phyloP scores from a whole-genome alignment of 2,329 filamentous ascomycete species.

The Alternaria infectoria region DNA sequence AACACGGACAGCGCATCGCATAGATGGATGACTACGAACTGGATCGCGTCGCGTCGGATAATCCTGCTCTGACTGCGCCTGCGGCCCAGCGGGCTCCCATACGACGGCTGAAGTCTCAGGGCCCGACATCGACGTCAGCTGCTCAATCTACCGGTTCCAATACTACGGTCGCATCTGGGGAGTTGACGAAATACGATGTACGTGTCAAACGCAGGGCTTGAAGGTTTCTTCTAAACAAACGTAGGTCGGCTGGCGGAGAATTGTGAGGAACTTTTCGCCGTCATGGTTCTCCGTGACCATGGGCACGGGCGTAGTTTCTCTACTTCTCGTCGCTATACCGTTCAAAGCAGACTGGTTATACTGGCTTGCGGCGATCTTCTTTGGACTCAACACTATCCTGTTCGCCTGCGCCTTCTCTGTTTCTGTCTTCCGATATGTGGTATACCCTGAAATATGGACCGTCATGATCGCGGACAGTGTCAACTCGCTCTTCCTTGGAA shows the following conservation, averaged over 20 bases:
- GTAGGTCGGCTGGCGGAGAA: constrained; percentile 44
- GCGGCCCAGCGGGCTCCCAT: constrained; percentile 22
- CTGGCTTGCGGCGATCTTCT: constrained; percentile 66
- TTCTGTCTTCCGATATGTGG: constrained; percentile 64
- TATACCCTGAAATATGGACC: constrained; percentile 70
- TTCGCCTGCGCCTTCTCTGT: constrained; percentile 63
- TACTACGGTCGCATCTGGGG: background rate
- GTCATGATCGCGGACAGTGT: constrained; percentile 71
- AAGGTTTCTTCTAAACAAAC: no score
- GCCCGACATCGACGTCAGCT: constrained; percentile 8
- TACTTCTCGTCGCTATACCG: constrained; percentile 67
- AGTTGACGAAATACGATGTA: constrained; percentile 39
- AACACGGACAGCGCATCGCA: background rate
- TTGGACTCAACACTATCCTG: constrained; percentile 64
- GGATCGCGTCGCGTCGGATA: constrained; percentile 33
- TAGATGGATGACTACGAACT: constrained; percentile 39
- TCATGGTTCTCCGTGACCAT: constrained; percentile 53
- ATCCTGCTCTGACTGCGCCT: constrained; percentile 36
- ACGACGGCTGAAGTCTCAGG: constrained; percentile 20
- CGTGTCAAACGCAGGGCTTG: no score
- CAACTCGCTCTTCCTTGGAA: constrained; percentile 71
- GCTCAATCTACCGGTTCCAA: constrained; percentile 2
- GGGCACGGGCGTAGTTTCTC: constrained; percentile 72
- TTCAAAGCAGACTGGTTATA: constrained; percentile 65
- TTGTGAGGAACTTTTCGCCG: constrained; percentile 47